Base-by-base conservation (phyloP, 2,329 filamentous ascomycete genomes). In the Huntiella decipiens region DNA sequence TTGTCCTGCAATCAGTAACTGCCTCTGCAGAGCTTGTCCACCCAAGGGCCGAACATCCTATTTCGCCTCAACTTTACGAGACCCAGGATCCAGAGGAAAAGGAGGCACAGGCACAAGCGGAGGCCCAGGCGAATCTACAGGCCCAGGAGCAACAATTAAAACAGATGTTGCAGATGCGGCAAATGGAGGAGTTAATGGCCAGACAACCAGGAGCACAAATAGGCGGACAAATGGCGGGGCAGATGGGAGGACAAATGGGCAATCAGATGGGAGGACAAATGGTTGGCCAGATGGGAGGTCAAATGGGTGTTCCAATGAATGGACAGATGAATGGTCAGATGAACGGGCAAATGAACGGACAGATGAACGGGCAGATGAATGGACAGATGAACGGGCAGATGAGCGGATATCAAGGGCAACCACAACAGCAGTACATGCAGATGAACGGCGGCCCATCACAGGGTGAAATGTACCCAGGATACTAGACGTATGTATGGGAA, bases 1-100 rank as follows among this genome's bases (percentile, higher is more conserved):
- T 28, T 28, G 22, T 28, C 8, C 6, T 32, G 19, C 28, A 43
- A 8, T 13, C 31, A 1, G 40, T 32, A 10, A 13, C 40, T 2
- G n/a, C 16, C 7, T 31, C 22, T 8, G 16, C 40, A 4, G 40
- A 43, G 31, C 31, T 43, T 11, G 40, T 43, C 13, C 28, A 31
- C 7, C 40, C 40, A 15, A 33, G 40, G 13, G 40, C 40, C 5
- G 40, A 43, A 17, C 17, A 43, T 17, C 40, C 40, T 3, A 43
- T 43, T 34, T 43, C 40, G 8, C 12, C 31, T n/a, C 40, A 43
- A 19, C 22, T 43, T 16, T 43, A 43, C 31, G 40, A 43, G 13
- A 43, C 40, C n/a, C 28, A 34, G 31, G 40, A 43, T 35, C 28
- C 31, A 11, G 40, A 35, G 31, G 40, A 43, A 11, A 32, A 43